Base-by-base conservation (phyloP, 2,329 filamentous ascomycete genomes). In the Trichoderma cornu-damae region DNA sequence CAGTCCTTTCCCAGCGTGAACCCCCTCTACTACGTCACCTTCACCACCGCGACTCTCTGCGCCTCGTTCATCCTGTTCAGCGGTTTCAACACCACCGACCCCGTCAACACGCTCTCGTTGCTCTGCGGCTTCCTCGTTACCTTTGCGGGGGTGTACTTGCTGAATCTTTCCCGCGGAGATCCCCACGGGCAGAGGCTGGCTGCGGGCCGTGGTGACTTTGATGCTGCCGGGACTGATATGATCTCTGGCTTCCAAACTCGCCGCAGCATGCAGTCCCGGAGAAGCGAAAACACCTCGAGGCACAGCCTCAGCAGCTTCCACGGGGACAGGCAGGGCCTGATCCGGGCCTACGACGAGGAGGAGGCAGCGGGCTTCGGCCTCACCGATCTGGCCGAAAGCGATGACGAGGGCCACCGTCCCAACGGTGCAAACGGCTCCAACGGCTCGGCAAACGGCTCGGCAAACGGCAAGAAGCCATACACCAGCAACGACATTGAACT, bases 11-110 rank as follows among this genome's bases (percentile, higher is more conserved):
- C 12, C 65, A 96, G 91, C 69, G 92, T 96, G 57, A 96, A 96
- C 69, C 92, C 92, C 6, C 82, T 96, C 24, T 97, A 97, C 79
- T 97, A 97, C 72, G 93, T 97, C 53, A 96, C 91, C 2, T 97
- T 97, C 71, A 96, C 93, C 2, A 97, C 93, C 1, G 91, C 89
- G 60, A 97, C 93, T 6, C 85, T 97, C 40, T 88, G 89, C 71
- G 93, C 93, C 58, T 96, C 93, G 2, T 97, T 96, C 72, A 95
- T 96, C 68, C 86, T 97, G 51, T 97, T 96, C 77, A 85, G 86
- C 65, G 93, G 93, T 59, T 97, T 97, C 80, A 96, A 97, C 73
- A 97, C 93, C 3, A 90, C 89, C 48, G 90, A 96, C 65, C 81
- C 87, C 5, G 89, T 96, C 64, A 96, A 94, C 75, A 96, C 90